These are phyloP conservation scores for Neofusicoccum cordaticola DNA, from an alignment of 2,329 filamentous ascomycete genomes.

Conservation along the genomic window DNA sequence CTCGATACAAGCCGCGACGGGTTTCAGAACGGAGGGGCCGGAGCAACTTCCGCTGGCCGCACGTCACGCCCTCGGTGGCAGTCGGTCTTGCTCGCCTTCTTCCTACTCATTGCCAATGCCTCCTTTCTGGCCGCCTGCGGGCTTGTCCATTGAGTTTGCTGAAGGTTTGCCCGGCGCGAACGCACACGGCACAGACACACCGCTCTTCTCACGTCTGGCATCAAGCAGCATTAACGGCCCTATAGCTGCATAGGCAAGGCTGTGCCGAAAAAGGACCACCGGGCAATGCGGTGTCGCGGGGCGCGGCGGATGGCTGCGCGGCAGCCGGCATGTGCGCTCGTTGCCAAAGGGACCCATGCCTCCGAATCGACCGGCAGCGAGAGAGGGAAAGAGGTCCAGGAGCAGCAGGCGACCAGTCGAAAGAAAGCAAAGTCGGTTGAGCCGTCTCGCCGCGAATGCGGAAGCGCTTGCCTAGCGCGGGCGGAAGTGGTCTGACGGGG, in stretches of 20 bases:
- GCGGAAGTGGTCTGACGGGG: neutral
- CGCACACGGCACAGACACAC: too few relatives aligned
- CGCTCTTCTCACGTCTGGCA: too few relatives aligned
- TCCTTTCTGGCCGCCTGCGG: too few relatives aligned
- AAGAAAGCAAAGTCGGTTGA: neutral
- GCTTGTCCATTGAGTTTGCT: neutral
- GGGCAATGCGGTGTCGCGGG: too few relatives aligned
- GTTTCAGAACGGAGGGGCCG: neutral
- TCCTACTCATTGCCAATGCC: too few relatives aligned
- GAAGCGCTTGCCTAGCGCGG: conserved; percentile 4
- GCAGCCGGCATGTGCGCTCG: neutral
- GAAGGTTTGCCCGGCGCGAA: neutral
- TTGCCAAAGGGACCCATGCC: too few relatives aligned
- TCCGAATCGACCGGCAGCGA: too few relatives aligned
- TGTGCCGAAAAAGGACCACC: neutral
- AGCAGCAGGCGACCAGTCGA: too few relatives aligned
- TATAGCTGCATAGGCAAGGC: neutral
- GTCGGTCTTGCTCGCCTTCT: neutral
- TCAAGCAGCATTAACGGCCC: too few relatives aligned
- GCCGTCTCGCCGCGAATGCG: neutral
- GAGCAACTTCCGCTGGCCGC: neutral
- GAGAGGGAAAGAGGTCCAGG: too few relatives aligned
- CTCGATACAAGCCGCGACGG: neutral
- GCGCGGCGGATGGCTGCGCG: too few relatives aligned
- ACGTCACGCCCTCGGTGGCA: neutral